These are phyloP conservation scores for Ophiocordyceps camponoti-rufipedis DNA, from an alignment of 2,329 filamentous ascomycete genomes.

Conservation along the genomic window DNA sequence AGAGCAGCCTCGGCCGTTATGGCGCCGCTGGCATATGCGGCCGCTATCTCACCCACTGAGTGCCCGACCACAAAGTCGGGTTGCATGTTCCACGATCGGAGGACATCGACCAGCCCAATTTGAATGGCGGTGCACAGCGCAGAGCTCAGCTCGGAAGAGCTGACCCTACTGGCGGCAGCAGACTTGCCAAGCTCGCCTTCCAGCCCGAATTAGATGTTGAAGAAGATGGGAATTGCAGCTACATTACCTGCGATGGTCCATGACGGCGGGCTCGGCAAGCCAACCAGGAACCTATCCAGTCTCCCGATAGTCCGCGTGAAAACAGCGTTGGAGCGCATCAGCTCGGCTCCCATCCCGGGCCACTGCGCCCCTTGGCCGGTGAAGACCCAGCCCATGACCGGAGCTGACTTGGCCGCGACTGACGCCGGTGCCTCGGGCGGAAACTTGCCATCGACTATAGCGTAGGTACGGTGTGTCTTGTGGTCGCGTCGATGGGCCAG, in stretches of 20 bases:
- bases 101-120: slow-evolving; percentile 22
- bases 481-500: background rate
- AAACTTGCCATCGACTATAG: background rate
- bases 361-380: slow-evolving; percentile 16
- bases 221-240: too few species aligned
- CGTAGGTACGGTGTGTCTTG: background rate
- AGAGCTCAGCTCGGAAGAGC: too few species aligned
- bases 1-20: slow-evolving; percentile 23
- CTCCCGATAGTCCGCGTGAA: background rate
- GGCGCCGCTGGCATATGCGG: slow-evolving; percentile 23
- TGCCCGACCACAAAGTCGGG: slow-evolving; percentile 22
- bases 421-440: background rate
- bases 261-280: background rate
- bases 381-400: slow-evolving; percentile 7
- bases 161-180: too few species aligned
- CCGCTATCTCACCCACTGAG: slow-evolving; percentile 26
- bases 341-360: slow-evolving; percentile 8
- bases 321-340: slow-evolving; percentile 2
- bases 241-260: background rate
- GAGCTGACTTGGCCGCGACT: background rate
- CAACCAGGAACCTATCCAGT: background rate
- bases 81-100: slow-evolving; percentile 18
- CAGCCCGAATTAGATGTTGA: too few species aligned
- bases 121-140: slow-evolving; percentile 22
- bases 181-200: too few species aligned